A percentile compares a stretch with the other conserved stretches of the same genome.
phyloP scores from a whole-genome alignment of 208 protist genomes.

The Trypanosoma avium region DNA sequence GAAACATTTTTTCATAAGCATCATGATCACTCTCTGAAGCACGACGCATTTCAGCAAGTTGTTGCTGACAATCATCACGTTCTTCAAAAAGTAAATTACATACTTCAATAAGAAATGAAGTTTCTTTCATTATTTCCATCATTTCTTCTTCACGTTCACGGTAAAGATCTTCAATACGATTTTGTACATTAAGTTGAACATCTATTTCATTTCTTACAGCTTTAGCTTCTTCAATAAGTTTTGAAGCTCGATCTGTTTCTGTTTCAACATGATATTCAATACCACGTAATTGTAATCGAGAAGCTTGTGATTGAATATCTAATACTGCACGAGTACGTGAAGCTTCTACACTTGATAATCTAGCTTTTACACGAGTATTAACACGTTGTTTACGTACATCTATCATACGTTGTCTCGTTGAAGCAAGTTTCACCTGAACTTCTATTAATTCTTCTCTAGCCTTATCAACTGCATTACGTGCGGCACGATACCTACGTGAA shows the following conservation, averaged over 20 bases:
- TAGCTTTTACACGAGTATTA: background rate
- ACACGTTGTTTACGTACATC: slow-evolving; percentile 28
- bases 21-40: slow-evolving; percentile 42
- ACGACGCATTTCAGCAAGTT: slow-evolving; percentile 42
- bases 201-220: slow-evolving; percentile 83
- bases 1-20: slow-evolving; percentile 68
- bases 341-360: background rate
- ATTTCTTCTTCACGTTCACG: slow-evolving; percentile 79
- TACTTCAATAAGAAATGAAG: slow-evolving; percentile 92
- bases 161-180: slow-evolving; percentile 89
- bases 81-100: slow-evolving; percentile 88
- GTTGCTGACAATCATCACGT: slow-evolving; percentile 49
- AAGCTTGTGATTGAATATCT: slow-evolving; percentile 23
- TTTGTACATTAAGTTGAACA: slow-evolving; percentile 80
- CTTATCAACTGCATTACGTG: slow-evolving; percentile 37
- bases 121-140: slow-evolving; percentile 88
- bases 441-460: slow-evolving; percentile 49
- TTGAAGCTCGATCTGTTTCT: slow-evolving; percentile 84
- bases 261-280: slow-evolving; percentile 90
- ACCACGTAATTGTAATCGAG: slow-evolving; percentile 65
- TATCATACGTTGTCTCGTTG: slow-evolving; percentile 24
- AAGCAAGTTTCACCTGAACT: slow-evolving; percentile 40
- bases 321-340: slow-evolving; percentile 15
- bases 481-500: slow-evolving; percentile 49
- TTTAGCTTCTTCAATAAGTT: slow-evolving; percentile 77